These are phyloP conservation scores for Cardamine resedifolia DNA, from an alignment of 345 rosid genomes.

Conservation along the genomic window DNA sequence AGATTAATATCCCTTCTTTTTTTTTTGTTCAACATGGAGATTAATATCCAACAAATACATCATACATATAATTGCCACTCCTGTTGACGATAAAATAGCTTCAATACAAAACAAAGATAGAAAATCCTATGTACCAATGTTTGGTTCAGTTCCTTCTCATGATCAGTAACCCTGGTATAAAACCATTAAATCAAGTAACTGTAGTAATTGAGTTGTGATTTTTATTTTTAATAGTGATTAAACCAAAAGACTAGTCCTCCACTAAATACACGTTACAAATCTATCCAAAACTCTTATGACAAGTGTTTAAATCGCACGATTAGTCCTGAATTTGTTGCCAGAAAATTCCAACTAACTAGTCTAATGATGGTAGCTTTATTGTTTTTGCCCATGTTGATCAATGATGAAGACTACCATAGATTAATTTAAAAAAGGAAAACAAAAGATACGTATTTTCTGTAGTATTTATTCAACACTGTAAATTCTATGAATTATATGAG, in stretches of 20 bases:
- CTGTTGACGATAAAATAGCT: not conserved
- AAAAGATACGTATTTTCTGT: not conserved
- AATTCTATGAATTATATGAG: not conserved
- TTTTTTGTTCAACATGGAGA: no score
- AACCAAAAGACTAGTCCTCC: not conserved
- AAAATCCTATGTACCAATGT: no score
- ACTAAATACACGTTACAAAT: not conserved
- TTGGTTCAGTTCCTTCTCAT: not conserved
- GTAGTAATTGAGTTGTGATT: not conserved
- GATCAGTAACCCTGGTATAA: no score
- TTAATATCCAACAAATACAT: no score
- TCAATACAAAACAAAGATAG: not conserved
- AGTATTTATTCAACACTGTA: not conserved
- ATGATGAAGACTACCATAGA: not conserved
- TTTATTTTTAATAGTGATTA: not conserved
- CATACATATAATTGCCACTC: not conserved
- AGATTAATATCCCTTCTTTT: not conserved
- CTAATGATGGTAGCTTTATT: not conserved
- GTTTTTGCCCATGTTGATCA: not conserved
- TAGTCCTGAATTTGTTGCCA: not conserved
- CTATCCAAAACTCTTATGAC: not conserved
- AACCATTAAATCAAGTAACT: not conserved
- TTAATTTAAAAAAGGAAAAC: no score
- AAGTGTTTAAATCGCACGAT: not conserved
- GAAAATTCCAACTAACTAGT: not conserved